phyloP scores from a whole-genome alignment of 1,284 basidiomycete species.

The Ustilago esculenta region DNA sequence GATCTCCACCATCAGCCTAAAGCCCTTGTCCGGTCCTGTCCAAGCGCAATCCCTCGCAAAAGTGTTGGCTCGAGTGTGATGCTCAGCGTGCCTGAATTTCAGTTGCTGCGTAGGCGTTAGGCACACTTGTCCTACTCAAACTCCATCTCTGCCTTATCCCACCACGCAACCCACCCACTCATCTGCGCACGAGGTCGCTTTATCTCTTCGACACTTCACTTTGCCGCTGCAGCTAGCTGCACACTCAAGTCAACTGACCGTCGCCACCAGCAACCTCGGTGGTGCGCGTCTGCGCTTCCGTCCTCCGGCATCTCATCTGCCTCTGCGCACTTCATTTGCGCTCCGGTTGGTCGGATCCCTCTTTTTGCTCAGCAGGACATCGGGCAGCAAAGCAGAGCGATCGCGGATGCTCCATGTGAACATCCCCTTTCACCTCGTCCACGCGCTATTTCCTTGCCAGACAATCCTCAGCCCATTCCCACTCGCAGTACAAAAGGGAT shows the following conservation, averaged over 20 bases:
- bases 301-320: constrained; percentile 1
- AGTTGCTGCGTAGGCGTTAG: background rate
- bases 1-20: no score
- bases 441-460: no score
- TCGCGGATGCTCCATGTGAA: background rate
- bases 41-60: background rate
- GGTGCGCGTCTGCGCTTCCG: background rate
- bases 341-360: constrained; percentile 5
- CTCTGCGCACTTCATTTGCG: background rate
- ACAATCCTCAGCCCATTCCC: no score
- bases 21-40: no score
- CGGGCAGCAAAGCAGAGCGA: background rate
- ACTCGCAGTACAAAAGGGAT: no score
- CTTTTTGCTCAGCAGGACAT: background rate
- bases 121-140: constrained; percentile 1
- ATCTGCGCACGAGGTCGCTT: background rate
- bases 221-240: background rate
- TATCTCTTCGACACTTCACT: background rate
- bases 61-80: constrained; percentile 1
- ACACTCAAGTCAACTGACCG: constrained; percentile 5
- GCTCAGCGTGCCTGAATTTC: background rate
- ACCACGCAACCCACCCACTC: background rate
- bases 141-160: constrained; percentile 4
- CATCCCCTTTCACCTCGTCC: background rate
- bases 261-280: constrained; percentile 12